Conservation (phyloP, 2,329 filamentous ascomycete species). For the Penicillium sclerotigenum region DNA sequence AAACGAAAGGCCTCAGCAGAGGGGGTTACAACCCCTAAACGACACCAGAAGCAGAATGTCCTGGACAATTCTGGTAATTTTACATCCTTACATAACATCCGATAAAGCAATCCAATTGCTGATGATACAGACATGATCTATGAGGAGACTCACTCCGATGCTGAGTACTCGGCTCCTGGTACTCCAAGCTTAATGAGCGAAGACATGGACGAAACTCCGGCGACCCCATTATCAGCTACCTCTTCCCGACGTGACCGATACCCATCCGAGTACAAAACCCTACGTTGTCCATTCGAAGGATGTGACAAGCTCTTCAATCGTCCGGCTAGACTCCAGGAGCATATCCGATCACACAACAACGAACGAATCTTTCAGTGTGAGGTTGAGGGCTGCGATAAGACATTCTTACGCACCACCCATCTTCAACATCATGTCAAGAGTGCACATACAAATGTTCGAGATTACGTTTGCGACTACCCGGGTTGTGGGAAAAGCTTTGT, state of each 20-base stretch:
- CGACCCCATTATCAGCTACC: slow-evolving; percentile 52
- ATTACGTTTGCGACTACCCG: slow-evolving; percentile 67
- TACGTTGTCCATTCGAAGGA: slow-evolving; percentile 68
- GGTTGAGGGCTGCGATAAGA: slow-evolving; percentile 70
- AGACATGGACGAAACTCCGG: slow-evolving; percentile 46
- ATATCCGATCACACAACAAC: slow-evolving; percentile 80
- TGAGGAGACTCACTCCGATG: slow-evolving; percentile 35
- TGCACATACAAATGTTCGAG: slow-evolving; percentile 68
- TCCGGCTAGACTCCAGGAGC: slow-evolving; percentile 73
- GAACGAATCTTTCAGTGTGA: slow-evolving; percentile 75
- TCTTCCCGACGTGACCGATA: slow-evolving; percentile 33
- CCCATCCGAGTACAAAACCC: slow-evolving; percentile 72
- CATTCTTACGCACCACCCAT: slow-evolving; percentile 83
- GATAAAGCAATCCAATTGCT: slow-evolving; percentile 8
- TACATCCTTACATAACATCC: neutral
- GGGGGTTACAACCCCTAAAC: slow-evolving; percentile 28
- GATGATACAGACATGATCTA: slow-evolving; percentile 40
- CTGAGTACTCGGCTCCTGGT: slow-evolving; percentile 30
- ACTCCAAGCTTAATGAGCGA: slow-evolving; percentile 30
- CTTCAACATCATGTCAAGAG: slow-evolving; percentile 81
- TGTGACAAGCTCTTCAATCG: slow-evolving; percentile 86
- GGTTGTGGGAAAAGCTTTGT: slow-evolving; percentile 78
- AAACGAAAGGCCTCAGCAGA: slow-evolving; percentile 37
- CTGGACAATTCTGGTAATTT: slow-evolving; percentile 31
- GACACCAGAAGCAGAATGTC: slow-evolving; percentile 29